Conservation (phyloP, 306 rosid genomes). For the Nissolia schottii region DNA sequence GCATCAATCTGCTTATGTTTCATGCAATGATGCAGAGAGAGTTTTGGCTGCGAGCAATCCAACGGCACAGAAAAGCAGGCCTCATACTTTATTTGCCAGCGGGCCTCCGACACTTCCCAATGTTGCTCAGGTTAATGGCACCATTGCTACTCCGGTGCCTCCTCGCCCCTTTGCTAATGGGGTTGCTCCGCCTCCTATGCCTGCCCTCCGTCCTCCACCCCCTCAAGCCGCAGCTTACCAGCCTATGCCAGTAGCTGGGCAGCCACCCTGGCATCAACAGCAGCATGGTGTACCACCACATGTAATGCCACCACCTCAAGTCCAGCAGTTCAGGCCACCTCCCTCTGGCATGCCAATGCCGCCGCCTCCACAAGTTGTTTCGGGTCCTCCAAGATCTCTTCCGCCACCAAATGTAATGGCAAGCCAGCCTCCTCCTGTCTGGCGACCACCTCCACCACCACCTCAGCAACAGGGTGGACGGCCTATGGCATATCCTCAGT, state of each 20-base stretch:
- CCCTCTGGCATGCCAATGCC: conserved; percentile 77
- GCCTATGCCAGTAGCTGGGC: conserved; percentile 61
- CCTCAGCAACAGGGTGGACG: conserved; percentile 55
- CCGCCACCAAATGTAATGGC: conserved; percentile 92
- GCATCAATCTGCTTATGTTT: conserved; percentile 6
- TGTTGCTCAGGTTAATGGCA: conserved; percentile 63
- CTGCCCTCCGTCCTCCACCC: conserved; percentile 71
- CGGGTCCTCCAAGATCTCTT: conserved; percentile 61
- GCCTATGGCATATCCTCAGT: conserved; percentile 50
- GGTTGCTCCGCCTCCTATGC: conserved; percentile 49
- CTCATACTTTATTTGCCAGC: conserved; percentile 90
- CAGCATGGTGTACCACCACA: conserved; percentile 69
- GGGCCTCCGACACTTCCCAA: conserved; percentile 84
- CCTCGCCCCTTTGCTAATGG: conserved; percentile 91
- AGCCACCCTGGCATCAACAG: conserved; percentile 74
- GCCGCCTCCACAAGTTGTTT: conserved; percentile 58
- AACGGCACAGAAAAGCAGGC: conserved; percentile 74
- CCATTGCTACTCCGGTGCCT: conserved; percentile 49
- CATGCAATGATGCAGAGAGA: conserved; percentile 61
- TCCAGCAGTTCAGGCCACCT: conserved; percentile 91
- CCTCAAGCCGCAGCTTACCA: conserved; percentile 70
- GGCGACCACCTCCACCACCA: conserved; percentile 79
- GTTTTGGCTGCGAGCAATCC: conserved; percentile 98
- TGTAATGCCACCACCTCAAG: conserved; percentile 56
- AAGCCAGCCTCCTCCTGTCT: conserved; percentile 60